Evolutionary conservation across 2,329 filamentous ascomycete genomes (phyloP).

Genomic region (Ophiostoma perfectum): DNA sequence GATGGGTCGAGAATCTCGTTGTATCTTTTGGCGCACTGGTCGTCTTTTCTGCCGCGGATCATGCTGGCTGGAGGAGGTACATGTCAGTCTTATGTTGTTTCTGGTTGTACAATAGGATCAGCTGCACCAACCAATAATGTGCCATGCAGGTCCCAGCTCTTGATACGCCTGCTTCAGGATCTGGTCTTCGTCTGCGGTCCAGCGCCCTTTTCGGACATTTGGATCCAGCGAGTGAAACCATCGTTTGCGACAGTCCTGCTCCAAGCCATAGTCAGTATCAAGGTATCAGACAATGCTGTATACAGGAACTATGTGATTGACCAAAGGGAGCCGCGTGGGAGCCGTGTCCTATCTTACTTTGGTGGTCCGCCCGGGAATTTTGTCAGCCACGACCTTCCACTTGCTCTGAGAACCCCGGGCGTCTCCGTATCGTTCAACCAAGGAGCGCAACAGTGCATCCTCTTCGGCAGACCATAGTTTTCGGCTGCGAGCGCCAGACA

Average conservation of each 20-base stretch:
- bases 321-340: not conserved
- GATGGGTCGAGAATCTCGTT: conserved; percentile 20
- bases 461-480: conserved; percentile 11
- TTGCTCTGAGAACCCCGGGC: conserved; percentile 7
- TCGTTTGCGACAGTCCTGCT: conserved; percentile 20
- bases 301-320: too few relatives aligned
- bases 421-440: conserved; percentile 16
- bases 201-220: conserved; percentile 14
- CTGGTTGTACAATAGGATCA: not conserved
- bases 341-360: not conserved
- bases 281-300: not conserved
- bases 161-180: conserved; percentile 13
- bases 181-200: conserved; percentile 20
- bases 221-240: conserved; percentile 22
- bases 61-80: not conserved
- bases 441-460: not conserved
- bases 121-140: not conserved
- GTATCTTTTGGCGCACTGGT: conserved; percentile 22
- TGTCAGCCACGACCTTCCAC: conserved; percentile 9
- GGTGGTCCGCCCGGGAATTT: conserved; percentile 10
- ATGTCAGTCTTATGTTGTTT: not conserved
- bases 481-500: conserved; percentile 7
- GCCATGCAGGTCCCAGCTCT: conserved; percentile 12
- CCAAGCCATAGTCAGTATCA: not conserved
- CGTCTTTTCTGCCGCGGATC: conserved; percentile 19